Evolutionary conservation across 2,329 filamentous ascomycete species (phyloP).

Genomic region (Aspergillus sp.): DNA sequence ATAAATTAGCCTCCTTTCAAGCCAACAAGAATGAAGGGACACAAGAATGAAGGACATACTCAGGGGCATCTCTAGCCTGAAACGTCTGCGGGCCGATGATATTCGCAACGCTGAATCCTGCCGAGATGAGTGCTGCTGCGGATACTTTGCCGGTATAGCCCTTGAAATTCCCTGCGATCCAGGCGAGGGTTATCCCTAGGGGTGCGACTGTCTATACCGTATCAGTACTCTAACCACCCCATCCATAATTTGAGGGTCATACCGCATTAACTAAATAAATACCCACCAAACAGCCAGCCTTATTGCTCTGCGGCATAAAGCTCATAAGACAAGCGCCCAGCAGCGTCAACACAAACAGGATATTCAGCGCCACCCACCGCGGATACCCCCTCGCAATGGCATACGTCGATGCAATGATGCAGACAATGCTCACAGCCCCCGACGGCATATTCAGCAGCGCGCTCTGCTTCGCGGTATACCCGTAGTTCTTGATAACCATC

Average conservation of each 20-base stretch:
- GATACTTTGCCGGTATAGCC: conserved; percentile 49
- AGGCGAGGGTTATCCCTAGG: conserved; percentile 43
- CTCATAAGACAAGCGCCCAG: conserved; percentile 42
- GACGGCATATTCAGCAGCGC: conserved; percentile 48
- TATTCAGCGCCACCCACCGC: conserved; percentile 42
- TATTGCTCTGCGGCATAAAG: conserved; percentile 37
- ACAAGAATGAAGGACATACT: conserved; percentile 18
- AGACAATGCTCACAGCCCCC: conserved; percentile 41
- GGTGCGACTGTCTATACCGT: conserved; percentile 39
- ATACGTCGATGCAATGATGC: conserved; percentile 40
- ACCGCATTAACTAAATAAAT: conserved; percentile 41
- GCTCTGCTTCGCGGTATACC: conserved; percentile 43
- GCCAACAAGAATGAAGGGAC: no score
- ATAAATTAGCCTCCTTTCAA: conserved; percentile 7
- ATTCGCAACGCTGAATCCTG: conserved; percentile 42
- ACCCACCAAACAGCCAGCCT: conserved; percentile 42
- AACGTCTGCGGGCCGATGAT: conserved; percentile 45
- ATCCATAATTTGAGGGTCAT: neutral
- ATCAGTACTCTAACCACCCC: neutral
- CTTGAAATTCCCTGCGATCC: conserved; percentile 48
- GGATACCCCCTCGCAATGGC: conserved; percentile 40
- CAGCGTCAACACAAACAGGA: conserved; percentile 46
- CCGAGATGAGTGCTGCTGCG: conserved; percentile 44
- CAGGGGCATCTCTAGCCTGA: conserved; percentile 43
- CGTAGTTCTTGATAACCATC: conserved; percentile 43